phyloP scores from a whole-genome alignment of 164 flowering plant species.

The Vitis amurensis region DNA sequence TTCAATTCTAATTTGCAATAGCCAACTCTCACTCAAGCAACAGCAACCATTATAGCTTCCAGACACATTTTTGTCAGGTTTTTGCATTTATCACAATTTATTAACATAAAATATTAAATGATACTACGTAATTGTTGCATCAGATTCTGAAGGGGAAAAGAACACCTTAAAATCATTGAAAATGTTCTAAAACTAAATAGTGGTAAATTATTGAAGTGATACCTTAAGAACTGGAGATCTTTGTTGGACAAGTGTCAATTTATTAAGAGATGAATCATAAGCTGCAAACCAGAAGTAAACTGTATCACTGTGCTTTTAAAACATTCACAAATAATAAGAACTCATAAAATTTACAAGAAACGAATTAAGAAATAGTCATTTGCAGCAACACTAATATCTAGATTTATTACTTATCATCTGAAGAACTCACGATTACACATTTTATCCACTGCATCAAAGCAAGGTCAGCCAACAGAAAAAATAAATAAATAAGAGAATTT shows the following conservation, averaged over 20 bases:
- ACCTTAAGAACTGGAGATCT: conserved; percentile 88
- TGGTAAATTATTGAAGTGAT: neutral
- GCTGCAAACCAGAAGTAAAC: conserved; percentile 40
- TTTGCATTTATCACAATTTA: no score
- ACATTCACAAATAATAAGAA: neutral
- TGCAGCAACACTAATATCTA: neutral
- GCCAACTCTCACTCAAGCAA: no score
- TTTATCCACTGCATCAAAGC: no score
- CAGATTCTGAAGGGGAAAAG: no score
- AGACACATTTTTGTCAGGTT: no score
- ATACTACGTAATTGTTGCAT: neutral
- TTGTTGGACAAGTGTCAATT: conserved; percentile 68
- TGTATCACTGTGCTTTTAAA: neutral
- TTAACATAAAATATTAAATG: neutral
- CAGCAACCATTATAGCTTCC: no score
- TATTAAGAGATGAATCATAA: conserved; percentile 56
- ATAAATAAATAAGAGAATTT: no score
- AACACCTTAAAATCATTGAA: neutral
- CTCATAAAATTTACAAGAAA: neutral
- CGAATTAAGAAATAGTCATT: neutral
- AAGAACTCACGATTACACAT: neutral
- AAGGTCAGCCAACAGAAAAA: no score
- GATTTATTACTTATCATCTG: no score
- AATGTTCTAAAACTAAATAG: neutral
- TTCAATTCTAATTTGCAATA: no score